Evolutionary conservation across 1,284 basidiomycete species (phyloP).

Genomic region (Austropuccinia psidii): DNA sequence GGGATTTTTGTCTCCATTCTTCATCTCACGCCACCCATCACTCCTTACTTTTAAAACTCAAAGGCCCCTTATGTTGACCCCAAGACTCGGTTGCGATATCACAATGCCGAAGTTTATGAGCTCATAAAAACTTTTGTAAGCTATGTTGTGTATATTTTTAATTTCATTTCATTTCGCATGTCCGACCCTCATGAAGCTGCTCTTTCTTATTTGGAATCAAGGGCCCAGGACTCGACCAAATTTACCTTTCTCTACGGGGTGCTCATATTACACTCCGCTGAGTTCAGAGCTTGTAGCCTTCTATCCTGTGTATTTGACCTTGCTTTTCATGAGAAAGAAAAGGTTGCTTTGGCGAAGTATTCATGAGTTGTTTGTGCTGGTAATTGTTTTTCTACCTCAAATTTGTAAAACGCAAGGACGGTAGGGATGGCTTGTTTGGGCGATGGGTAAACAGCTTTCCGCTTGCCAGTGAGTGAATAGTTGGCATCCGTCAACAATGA

Average conservation of each 20-base stretch:
- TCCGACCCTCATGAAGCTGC: too few relatives aligned
- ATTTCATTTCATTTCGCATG: neutral
- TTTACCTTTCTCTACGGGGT: slow-evolving; percentile 29
- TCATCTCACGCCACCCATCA: neutral
- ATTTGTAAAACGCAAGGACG: too few relatives aligned
- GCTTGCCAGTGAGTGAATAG: too few relatives aligned
- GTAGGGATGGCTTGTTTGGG: too few relatives aligned
- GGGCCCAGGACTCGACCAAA: slow-evolving; percentile 32
- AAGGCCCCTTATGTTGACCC: slow-evolving; percentile 79
- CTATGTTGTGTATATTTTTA: slow-evolving; percentile 29
- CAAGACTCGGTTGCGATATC: slow-evolving; percentile 67
- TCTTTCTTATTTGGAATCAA: neutral
- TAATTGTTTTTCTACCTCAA: too few relatives aligned
- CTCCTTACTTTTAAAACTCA: neutral
- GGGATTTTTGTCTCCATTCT: neutral
- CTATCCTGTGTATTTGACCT: neutral
- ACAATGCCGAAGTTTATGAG: slow-evolving; percentile 77
- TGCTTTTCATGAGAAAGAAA: too few relatives aligned
- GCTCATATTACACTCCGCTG: slow-evolving; percentile 29
- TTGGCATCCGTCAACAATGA: too few relatives aligned
- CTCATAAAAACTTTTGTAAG: slow-evolving; percentile 68
- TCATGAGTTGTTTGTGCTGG: too few relatives aligned
- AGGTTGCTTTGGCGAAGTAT: too few relatives aligned
- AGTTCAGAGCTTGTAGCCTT: neutral
- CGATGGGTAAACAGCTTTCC: too few relatives aligned